Percentiles rank a stretch among this genome's conserved stretches.
phyloP scores from a whole-genome alignment of 2,329 filamentous ascomycete genomes.

The Aspergillus novoparasiticus region DNA sequence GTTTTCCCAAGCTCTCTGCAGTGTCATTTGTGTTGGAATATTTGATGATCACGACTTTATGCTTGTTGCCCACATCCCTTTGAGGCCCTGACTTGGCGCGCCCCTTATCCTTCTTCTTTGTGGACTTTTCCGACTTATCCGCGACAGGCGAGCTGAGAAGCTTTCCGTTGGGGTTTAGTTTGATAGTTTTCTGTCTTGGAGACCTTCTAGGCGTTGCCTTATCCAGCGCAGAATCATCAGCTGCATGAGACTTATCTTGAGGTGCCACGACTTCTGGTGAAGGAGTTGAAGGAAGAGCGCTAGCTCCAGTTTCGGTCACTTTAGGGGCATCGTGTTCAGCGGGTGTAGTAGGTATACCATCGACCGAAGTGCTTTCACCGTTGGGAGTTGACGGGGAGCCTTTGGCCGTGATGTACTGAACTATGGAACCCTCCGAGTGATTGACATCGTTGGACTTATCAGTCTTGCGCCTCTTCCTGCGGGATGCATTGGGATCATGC shows the following conservation, averaged over 20 bases:
- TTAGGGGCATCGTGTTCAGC: not conserved
- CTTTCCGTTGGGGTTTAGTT: conserved; percentile 47
- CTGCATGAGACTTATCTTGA: too few relatives aligned
- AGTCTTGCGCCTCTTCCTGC: conserved; percentile 42
- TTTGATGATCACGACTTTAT: conserved; percentile 55
- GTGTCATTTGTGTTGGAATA: conserved; percentile 59
- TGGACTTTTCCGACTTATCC: conserved; percentile 21
- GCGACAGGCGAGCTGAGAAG: conserved; percentile 42
- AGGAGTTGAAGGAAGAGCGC: not conserved
- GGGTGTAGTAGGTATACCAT: not conserved
- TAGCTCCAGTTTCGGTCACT: not conserved
- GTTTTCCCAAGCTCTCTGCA: conserved; percentile 56
- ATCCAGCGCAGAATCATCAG: not conserved
- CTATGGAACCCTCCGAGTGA: conserved; percentile 4
- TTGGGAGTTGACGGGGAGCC: not conserved
- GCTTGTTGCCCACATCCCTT: conserved; percentile 34
- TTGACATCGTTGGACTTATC: conserved; percentile 15
- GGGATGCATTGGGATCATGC: conserved; percentile 35
- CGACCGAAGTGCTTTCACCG: not conserved
- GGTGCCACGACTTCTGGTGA: not conserved
- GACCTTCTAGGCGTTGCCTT: conserved; percentile 36
- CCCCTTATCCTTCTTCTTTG: conserved; percentile 27
- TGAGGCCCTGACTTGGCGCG: conserved; percentile 38
- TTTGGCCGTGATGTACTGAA: not conserved
- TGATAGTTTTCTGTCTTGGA: conserved; percentile 56